These are phyloP conservation scores for Vanderwaltozyma verrucispora DNA, from an alignment of 805 yeast species.

Conservation along the genomic window DNA sequence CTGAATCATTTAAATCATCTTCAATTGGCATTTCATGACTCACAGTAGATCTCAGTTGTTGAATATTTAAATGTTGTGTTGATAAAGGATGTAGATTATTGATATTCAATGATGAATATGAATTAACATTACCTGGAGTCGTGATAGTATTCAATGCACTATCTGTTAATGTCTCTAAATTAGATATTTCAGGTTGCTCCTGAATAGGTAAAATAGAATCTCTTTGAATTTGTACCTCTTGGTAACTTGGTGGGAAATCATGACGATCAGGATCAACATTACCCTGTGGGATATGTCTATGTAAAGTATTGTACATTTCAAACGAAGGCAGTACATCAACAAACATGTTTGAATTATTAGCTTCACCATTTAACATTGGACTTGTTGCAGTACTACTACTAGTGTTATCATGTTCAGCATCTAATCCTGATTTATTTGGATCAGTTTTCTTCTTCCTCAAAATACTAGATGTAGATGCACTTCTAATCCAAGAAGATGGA, in stretches of 20 bases:
- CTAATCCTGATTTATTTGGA: no score
- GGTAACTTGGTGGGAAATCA: conserved; percentile 30
- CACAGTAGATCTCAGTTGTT: not conserved
- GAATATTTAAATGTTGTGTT: conserved; percentile 9
- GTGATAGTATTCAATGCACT: not conserved
- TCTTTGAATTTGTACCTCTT: conserved; percentile 14
- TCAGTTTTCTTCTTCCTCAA: conserved; percentile 2
- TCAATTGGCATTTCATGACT: conserved; percentile 11
- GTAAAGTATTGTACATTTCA: conserved; percentile 49
- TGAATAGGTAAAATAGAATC: conserved; percentile 6
- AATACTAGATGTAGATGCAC: conserved; percentile 19
- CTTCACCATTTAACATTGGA: conserved; percentile 1
- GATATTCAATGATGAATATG: conserved; percentile 5
- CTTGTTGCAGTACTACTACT: not conserved
- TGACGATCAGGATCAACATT: conserved; percentile 24
- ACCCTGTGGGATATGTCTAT: conserved; percentile 33
- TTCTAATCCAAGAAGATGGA: conserved; percentile 13
- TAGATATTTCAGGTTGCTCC: conserved; percentile 5
- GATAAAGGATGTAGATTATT: conserved; percentile 4
- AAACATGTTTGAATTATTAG: conserved; percentile 10
- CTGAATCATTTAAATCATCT: conserved; percentile 29
- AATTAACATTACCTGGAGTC: not conserved
- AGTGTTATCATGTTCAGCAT: not conserved
- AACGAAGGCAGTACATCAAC: conserved; percentile 59
- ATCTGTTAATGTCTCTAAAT: not conserved